Conservation (phyloP, 225 moss, liverwort and hornwort genomes). For the Marchantia paleacea region DNA sequence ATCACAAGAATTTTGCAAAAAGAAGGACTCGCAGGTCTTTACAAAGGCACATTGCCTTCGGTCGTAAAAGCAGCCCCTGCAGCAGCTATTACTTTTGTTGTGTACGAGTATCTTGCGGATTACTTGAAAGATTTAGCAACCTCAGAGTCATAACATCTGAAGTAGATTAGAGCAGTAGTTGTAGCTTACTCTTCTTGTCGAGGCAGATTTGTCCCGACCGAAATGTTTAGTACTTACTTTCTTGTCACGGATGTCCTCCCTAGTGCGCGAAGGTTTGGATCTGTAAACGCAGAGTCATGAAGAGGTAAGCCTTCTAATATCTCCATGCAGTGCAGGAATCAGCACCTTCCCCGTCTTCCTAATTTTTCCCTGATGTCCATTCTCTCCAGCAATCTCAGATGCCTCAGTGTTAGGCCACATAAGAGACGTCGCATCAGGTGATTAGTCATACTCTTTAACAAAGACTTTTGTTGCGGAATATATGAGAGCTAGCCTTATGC, state of each 20-base stretch:
- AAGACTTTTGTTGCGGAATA: no score
- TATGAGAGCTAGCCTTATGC: no score
- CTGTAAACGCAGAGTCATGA: neutral
- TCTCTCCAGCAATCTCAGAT: neutral
- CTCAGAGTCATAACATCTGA: neutral
- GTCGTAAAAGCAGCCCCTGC: constrained; percentile 84
- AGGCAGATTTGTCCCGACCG: neutral
- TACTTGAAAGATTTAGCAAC: constrained; percentile 7
- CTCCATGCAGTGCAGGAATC: neutral
- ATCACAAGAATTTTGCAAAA: constrained; percentile 54
- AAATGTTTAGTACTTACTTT: neutral
- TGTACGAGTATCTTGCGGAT: constrained; percentile 52
- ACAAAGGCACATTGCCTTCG: constrained; percentile 84
- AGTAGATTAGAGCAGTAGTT: constrained; percentile 3
- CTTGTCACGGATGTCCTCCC: neutral
- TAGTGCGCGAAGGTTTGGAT: neutral
- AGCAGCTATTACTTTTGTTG: constrained; percentile 74
- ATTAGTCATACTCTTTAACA: no score
- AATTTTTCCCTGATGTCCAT: neutral
- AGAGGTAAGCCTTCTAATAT: neutral
- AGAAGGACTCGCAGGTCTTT: constrained; percentile 77
- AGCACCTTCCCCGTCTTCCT: neutral
- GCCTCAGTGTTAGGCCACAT: no score
- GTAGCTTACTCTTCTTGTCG: neutral
- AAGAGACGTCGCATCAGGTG: no score